These are phyloP conservation scores for Nasturtium officinale DNA, from an alignment of 345 rosid species.

Conservation along the genomic window DNA sequence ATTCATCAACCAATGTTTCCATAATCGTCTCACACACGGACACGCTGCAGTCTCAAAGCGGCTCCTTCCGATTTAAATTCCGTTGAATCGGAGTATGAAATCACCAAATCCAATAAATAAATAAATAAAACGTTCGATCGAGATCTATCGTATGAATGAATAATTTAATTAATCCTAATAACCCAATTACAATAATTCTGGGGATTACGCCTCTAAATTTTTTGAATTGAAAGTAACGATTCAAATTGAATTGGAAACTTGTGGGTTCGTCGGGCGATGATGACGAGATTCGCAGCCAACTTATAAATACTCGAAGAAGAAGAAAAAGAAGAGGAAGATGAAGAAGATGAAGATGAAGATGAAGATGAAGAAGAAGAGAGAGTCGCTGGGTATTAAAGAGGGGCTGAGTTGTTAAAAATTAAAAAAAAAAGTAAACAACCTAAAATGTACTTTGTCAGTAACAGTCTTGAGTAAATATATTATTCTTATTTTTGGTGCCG, in stretches of 20 bases:
- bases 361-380: conserved; percentile 23
- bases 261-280: conserved; percentile 36
- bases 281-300: conserved; percentile 47
- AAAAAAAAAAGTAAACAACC: not conserved
- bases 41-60: not conserved
- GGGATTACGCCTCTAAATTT: not conserved
- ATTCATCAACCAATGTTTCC: conserved; percentile 42
- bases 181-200: not conserved
- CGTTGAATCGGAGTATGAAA: conserved; percentile 9
- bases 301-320: conserved; percentile 26
- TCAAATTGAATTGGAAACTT: conserved; percentile 6
- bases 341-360: too few species aligned
- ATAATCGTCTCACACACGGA: conserved; percentile 23
- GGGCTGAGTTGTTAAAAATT: conserved; percentile 26
- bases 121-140: conserved; percentile 19
- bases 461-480: not conserved
- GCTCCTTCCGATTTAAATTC: conserved; percentile 5
- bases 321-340: not conserved
- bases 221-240: conserved; percentile 5
- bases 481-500: not conserved
- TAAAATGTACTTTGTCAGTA: conserved; percentile 5
- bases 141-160: conserved; percentile 18
- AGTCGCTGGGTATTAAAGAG: conserved; percentile 14
- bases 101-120: conserved; percentile 15
- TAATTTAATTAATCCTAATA: conserved; percentile 1